Evolutionary conservation across 2,329 filamentous ascomycete species (phyloP).

Genomic region (Malbranchea cinnamomea): DNA sequence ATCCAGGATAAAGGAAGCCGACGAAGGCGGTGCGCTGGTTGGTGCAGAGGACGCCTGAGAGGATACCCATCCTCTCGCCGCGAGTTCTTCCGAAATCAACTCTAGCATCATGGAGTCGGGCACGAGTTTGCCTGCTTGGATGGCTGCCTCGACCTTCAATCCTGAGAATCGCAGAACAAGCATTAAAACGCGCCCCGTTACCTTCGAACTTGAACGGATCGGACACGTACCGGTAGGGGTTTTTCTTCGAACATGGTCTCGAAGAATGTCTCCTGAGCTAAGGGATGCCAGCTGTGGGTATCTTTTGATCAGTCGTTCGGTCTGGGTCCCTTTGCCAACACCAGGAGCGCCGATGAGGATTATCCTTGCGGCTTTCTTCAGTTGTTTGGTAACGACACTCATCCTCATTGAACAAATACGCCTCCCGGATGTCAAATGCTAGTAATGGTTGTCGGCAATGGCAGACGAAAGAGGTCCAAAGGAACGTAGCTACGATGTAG

Average conservation of each 20-base stretch:
- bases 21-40: slow-evolving; percentile 53
- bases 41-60: slow-evolving; percentile 22
- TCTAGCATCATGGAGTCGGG: slow-evolving; percentile 82
- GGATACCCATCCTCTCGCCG: slow-evolving; percentile 67
- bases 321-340: slow-evolving; percentile 93
- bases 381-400: slow-evolving; percentile 28
- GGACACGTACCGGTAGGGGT: slow-evolving; percentile 59
- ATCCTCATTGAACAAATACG: slow-evolving; percentile 4
- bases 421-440: too few species aligned
- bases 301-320: slow-evolving; percentile 67
- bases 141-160: slow-evolving; percentile 76
- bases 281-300: slow-evolving; percentile 85
- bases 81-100: slow-evolving; percentile 81
- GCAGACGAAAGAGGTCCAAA: too few species aligned
- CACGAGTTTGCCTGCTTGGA: slow-evolving; percentile 80
- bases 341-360: slow-evolving; percentile 94
- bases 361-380: slow-evolving; percentile 71
- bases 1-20: slow-evolving; percentile 85
- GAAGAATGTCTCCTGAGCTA: slow-evolving; percentile 82
- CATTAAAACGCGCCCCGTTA: too few species aligned
- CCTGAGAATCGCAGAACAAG: slow-evolving; percentile 43
- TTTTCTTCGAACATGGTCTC: slow-evolving; percentile 78
- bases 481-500: too few species aligned
- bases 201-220: not conserved
- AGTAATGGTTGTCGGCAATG: too few species aligned